Evolutionary conservation across 1,139 yeast genomes (phyloP).

Genomic region (Lodderomyces pseudojiufengensis): DNA sequence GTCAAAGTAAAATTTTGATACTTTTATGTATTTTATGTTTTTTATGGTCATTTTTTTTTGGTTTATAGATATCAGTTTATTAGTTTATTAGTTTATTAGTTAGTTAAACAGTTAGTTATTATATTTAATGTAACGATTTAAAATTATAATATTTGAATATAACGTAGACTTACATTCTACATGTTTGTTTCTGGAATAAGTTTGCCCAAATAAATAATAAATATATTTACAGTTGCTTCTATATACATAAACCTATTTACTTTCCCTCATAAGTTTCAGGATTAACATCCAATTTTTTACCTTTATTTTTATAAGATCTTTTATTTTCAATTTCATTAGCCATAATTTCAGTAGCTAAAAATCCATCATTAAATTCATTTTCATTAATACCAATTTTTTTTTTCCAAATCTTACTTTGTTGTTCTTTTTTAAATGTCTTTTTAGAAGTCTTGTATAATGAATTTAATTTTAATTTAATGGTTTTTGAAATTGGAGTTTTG

Average conservation of each 20-base stretch:
- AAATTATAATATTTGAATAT: no score
- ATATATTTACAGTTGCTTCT: background rate
- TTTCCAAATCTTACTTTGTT: conserved; percentile 40
- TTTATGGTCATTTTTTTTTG: no score
- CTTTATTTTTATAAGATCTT: conserved; percentile 31
- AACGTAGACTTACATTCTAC: no score
- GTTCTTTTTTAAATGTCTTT: conserved; percentile 42
- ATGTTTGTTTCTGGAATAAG: no score
- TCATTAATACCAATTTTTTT: conserved; percentile 30
- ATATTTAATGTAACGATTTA: conserved; percentile 1
- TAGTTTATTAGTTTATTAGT: background rate
- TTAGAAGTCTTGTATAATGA: conserved; percentile 37
- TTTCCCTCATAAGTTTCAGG: conserved; percentile 23
- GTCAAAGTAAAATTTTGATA: no score
- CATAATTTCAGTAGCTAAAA: conserved; percentile 17
- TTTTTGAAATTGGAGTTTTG: conserved; percentile 29
- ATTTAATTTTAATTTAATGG: conserved; percentile 33
- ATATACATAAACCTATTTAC: conserved; percentile 8
- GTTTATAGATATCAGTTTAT: background rate
- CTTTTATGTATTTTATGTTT: no score
- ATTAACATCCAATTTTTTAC: conserved; percentile 25
- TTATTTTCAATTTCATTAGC: conserved; percentile 35
- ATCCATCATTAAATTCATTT: conserved; percentile 32
- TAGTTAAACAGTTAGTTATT: background rate
- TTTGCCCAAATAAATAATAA: no score